Base-by-base conservation (phyloP, 2,329 filamentous ascomycete species). In the Xylariaceae sp. region DNA sequence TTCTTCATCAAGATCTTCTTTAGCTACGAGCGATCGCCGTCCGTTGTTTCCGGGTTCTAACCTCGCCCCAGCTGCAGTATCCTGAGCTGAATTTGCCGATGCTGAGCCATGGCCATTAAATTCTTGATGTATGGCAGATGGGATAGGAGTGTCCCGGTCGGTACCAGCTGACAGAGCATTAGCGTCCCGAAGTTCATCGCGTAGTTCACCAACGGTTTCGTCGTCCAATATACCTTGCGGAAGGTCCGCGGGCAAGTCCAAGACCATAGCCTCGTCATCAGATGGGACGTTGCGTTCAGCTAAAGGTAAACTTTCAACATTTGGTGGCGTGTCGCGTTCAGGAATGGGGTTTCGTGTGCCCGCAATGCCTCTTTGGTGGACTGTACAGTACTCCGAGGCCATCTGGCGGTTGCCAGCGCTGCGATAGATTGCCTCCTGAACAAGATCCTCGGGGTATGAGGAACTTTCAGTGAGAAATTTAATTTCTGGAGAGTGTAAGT, bases 1-100 rank as follows among this genome's bases (percentile, higher is more conserved):
- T 68, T 89, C 81, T 35, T 81, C 80, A 59, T 96, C 89, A 5
- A 99, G 76, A 60, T 91, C 87, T 55, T 96, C 89, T 54, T 91
- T 78, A 0, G 88, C 87, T 34, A 84, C 70, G 50, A 71, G 69
- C 2, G 73, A 58, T 29, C 56, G 49, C 46, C 6, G 27, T 12
- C 53, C 56, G 4, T 59, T 54, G 45, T 55, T 54, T n/a, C 60
- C 58, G 26, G 52, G 6, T 11, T 66, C 64, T 8, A 61, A 46
- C 47, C 56, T 60, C 3, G 58, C 49, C 37, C 49, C 58, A 27
- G 51, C 48, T 31, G 60, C 48, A 50, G 65, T 49, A 6, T 50
- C 61, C 41, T 64, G 60, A 2, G 57, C 54, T 45, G 63, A 59
- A 26, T 56, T 65, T 30, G 57, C 58, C 32, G 62, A 59, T 8